These are phyloP conservation scores for Paraphoma sp. DNA, from an alignment of 2,329 filamentous ascomycete species.

Conservation along the genomic window DNA sequence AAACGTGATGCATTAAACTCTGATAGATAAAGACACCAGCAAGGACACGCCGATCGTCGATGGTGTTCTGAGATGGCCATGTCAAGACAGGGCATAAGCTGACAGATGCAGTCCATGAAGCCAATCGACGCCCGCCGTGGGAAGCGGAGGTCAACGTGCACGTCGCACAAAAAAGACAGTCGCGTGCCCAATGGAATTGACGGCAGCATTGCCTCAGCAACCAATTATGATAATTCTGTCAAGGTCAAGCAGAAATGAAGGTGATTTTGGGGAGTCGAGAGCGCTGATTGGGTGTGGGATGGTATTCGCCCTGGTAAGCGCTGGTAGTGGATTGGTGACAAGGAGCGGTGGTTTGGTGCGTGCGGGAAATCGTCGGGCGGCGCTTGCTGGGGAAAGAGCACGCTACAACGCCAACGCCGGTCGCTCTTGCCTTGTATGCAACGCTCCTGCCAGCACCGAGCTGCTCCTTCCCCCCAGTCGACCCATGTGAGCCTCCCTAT, in stretches of 20 bases:
- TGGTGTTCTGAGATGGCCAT: background rate
- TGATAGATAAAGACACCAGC: background rate
- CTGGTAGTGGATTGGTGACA: constrained; percentile 1
- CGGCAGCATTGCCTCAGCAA: background rate
- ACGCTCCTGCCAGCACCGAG: constrained; percentile 22
- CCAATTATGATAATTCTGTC: background rate
- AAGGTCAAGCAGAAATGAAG: background rate
- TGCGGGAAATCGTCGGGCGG: constrained; percentile 18
- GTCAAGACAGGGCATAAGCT: background rate
- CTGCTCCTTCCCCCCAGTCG: constrained; percentile 17
- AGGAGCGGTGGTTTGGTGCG: constrained; percentile 1
- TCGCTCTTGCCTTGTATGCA: constrained; percentile 17
- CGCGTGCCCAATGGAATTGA: background rate
- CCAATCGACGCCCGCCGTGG: background rate
- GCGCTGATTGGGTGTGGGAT: constrained; percentile 1
- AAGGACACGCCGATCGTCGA: background rate
- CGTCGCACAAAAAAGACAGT: background rate
- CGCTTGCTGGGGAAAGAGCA: constrained; percentile 12
- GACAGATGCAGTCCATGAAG: background rate
- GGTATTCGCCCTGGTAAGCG: constrained; percentile 5
- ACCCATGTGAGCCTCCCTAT: constrained; percentile 27
- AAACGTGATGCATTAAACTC: background rate
- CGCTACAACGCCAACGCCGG: constrained; percentile 1
- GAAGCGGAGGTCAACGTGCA: background rate
- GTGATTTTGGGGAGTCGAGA: background rate